phyloP scores from a whole-genome alignment of 1,284 basidiomycete species.

The Stereum hirsutum region DNA sequence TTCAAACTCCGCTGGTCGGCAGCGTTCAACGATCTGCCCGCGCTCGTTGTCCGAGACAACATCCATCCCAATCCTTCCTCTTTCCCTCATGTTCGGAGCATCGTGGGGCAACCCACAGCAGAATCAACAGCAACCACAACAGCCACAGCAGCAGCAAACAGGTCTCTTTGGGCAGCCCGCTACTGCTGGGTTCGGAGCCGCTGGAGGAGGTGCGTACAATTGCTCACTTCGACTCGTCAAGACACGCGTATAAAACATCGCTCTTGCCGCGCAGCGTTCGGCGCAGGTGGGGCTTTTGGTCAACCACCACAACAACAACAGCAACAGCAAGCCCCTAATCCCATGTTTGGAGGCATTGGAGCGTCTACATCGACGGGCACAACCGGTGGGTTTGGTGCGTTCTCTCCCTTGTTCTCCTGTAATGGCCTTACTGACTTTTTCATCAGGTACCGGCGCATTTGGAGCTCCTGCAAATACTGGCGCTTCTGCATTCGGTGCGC shows the following conservation, averaged over 20 bases:
- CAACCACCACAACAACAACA: slow-evolving; percentile 35
- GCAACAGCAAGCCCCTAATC: slow-evolving; percentile 40
- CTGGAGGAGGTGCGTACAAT: slow-evolving; percentile 27
- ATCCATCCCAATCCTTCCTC: slow-evolving; percentile 2
- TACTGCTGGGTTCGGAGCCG: slow-evolving; percentile 36
- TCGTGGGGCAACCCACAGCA: slow-evolving; percentile 58
- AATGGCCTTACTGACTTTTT: slow-evolving; percentile 13
- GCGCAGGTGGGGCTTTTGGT: slow-evolving; percentile 33
- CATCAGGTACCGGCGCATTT: slow-evolving; percentile 46
- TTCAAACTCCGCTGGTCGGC: slow-evolving; percentile 16
- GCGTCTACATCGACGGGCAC: slow-evolving; percentile 26
- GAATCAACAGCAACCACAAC: slow-evolving; percentile 31
- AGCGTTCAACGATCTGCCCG: slow-evolving; percentile 7
- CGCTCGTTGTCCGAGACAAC: slow-evolving; percentile 4
- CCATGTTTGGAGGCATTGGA: slow-evolving; percentile 60
- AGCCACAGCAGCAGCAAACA: slow-evolving; percentile 17
- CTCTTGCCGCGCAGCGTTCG: slow-evolving; percentile 30
- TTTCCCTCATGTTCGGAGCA: slow-evolving; percentile 49
- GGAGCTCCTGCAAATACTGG: slow-evolving; percentile 29
- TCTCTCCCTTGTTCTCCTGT: slow-evolving; percentile 18
- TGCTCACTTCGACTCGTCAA: slow-evolving; percentile 20
- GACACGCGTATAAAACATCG: slow-evolving; percentile 16
- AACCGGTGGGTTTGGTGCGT: slow-evolving; percentile 52
- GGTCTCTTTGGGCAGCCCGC: slow-evolving; percentile 40
- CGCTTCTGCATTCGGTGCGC: slow-evolving; percentile 38